These are phyloP conservation scores for Capronia coronata DNA, from an alignment of 2,329 filamentous ascomycete species.

Conservation along the genomic window DNA sequence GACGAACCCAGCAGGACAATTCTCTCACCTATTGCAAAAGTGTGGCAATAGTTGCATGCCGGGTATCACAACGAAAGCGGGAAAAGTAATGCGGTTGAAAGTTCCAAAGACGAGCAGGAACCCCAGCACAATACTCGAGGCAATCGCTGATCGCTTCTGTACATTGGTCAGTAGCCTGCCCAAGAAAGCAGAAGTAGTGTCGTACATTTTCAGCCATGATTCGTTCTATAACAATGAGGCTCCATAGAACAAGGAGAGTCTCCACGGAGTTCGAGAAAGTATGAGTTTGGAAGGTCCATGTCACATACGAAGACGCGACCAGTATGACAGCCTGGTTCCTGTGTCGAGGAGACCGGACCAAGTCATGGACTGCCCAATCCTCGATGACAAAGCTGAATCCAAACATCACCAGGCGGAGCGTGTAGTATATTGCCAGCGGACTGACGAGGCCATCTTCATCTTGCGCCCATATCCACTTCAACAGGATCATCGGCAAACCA, in stretches of 20 bases:
- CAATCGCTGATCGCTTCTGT: conserved; percentile 66
- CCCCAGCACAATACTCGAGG: conserved; percentile 71
- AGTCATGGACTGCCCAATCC: conserved; percentile 93
- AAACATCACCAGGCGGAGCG: conserved; percentile 85
- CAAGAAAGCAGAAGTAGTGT: conserved; percentile 11
- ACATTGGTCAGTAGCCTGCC: not conserved
- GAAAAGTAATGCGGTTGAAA: conserved; percentile 97
- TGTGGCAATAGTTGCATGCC: conserved; percentile 76
- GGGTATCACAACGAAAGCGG: conserved; percentile 82
- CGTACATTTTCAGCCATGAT: conserved; percentile 72
- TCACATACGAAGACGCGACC: conserved; percentile 93
- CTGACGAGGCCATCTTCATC: conserved; percentile 71
- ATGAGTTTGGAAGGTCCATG: conserved; percentile 97
- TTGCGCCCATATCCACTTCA: conserved; percentile 89
- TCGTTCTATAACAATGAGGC: conserved; percentile 80
- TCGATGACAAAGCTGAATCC: conserved; percentile 90
- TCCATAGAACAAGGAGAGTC: conserved; percentile 88
- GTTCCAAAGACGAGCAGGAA: conserved; percentile 76
- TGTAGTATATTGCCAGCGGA: conserved; percentile 84
- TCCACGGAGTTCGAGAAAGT: conserved; percentile 98
- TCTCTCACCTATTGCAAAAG: conserved; percentile 67
- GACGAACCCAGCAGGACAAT: not conserved
- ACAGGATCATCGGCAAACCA: conserved; percentile 82
- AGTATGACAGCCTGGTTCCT: conserved; percentile 71
- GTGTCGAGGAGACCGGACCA: conserved; percentile 67